A percentile compares a stretch with the other conserved stretches of the same genome.
Evolutionary conservation across 495 filamentous ascomycete species (phyloP).

Genomic region (Trichoderma reesei): DNA sequence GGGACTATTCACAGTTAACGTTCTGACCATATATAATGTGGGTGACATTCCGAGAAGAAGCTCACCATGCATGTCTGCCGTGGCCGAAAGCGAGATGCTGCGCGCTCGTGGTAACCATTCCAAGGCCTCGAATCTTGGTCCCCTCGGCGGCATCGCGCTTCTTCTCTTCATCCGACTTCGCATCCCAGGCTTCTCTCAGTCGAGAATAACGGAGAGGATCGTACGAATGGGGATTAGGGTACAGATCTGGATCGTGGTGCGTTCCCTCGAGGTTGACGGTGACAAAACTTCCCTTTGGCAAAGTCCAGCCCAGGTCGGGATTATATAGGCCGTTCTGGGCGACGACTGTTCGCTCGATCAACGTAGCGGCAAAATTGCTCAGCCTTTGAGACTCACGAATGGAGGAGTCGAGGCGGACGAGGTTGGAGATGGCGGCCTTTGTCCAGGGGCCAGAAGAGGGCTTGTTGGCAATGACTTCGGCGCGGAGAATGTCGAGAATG

Average conservation of each 20-base stretch:
- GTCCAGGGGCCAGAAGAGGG: conserved; percentile 28
- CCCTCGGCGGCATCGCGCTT: conserved; percentile 17
- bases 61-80: conserved; percentile 30
- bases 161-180: conserved; percentile 12
- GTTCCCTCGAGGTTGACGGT: conserved; percentile 23
- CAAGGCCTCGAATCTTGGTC: conserved; percentile 19
- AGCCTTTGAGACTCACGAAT: conserved; percentile 29
- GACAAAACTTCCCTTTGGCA: conserved; percentile 21
- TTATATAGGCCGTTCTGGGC: conserved; percentile 26
- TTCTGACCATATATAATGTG: not conserved
- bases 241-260: conserved; percentile 26
- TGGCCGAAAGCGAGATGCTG: conserved; percentile 28
- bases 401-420: conserved; percentile 25
- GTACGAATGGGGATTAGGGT: conserved; percentile 23
- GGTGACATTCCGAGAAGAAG: not conserved
- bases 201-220: conserved; percentile 26
- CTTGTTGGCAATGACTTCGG: conserved; percentile 26
- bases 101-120: conserved; percentile 29
- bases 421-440: conserved; percentile 24
- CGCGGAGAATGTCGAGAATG: conserved; percentile 25
- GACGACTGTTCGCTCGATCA: conserved; percentile 29
- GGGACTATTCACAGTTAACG: conserved; percentile 15
- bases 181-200: conserved; percentile 24
- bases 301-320: conserved; percentile 24
- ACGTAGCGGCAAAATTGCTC: conserved; percentile 20